These are phyloP conservation scores for Metschnikowia anglica DNA, from an alignment of 805 yeast species.

Conservation along the genomic window DNA sequence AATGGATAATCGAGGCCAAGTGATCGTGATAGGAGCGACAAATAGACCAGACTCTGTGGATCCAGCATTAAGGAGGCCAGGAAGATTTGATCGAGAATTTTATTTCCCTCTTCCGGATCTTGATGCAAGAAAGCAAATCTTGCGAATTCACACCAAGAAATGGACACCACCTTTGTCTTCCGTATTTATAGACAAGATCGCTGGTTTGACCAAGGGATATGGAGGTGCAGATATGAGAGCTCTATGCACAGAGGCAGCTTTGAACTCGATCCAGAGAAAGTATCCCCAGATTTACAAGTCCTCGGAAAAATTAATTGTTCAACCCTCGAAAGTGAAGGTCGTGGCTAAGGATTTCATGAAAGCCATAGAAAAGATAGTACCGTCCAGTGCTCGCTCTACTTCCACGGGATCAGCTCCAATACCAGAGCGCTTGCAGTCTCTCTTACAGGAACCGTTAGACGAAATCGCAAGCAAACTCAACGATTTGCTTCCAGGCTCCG, in stretches of 20 bases:
- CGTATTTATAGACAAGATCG: constrained; percentile 61
- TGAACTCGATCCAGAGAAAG: constrained; percentile 84
- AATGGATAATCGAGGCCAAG: constrained; percentile 98
- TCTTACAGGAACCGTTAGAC: constrained; percentile 53
- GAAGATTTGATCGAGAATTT: constrained; percentile 95
- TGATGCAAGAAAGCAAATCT: constrained; percentile 73
- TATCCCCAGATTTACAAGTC: constrained; percentile 90
- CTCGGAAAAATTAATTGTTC: constrained; percentile 67
- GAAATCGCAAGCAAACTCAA: constrained; percentile 50
- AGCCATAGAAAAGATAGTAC: constrained; percentile 83
- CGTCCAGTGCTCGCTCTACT: constrained; percentile 87
- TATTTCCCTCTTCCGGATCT: constrained; percentile 91
- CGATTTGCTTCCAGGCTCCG: constrained; percentile 55
- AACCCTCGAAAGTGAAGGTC: constrained; percentile 70
- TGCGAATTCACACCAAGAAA: constrained; percentile 80
- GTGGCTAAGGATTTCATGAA: constrained; percentile 80
- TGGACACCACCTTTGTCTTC: constrained; percentile 77
- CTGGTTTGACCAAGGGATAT: constrained; percentile 85
- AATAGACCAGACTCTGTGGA: constrained; percentile 98
- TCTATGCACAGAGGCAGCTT: constrained; percentile 91
- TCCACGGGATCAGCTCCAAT: constrained; percentile 72
- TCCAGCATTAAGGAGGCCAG: constrained; percentile 95
- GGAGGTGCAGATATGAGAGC: constrained; percentile 98
- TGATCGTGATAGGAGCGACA: constrained; percentile 96
- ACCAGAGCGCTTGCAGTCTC: constrained; percentile 67